Conservation (phyloP, 495 filamentous ascomycete genomes). For the Penicillium odoratum region DNA sequence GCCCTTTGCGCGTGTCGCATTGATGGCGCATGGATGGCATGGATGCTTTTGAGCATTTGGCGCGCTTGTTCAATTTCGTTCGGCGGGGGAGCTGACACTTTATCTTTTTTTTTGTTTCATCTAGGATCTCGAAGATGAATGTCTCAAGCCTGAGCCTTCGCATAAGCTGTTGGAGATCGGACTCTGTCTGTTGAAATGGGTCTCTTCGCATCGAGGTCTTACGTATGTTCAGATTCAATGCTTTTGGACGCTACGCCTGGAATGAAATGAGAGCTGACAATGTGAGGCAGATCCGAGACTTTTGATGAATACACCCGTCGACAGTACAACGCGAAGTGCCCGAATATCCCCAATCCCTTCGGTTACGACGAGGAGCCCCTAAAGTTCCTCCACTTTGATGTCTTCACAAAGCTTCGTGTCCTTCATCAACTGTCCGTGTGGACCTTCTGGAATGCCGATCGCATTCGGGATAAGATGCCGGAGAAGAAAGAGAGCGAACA, state of each 20-base stretch:
- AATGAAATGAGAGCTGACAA: slow-evolving; percentile 2
- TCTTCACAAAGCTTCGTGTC: slow-evolving; percentile 83
- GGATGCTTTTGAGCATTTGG: neutral
- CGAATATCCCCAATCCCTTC: slow-evolving; percentile 76
- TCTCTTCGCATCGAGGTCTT: slow-evolving; percentile 89
- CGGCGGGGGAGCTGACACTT: neutral
- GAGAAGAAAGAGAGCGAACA: slow-evolving; percentile 81
- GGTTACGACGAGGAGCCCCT: slow-evolving; percentile 71
- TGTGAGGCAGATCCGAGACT: slow-evolving; percentile 64
- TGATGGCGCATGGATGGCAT: slow-evolving; percentile 9
- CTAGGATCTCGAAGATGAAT: slow-evolving; percentile 88
- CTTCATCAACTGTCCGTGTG: slow-evolving; percentile 89
- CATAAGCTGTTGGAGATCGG: slow-evolving; percentile 76
- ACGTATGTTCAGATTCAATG: slow-evolving; percentile 64
- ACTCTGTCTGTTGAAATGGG: slow-evolving; percentile 84
- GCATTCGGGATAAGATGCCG: slow-evolving; percentile 82
- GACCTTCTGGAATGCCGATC: slow-evolving; percentile 82
- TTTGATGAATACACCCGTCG: slow-evolving; percentile 94
- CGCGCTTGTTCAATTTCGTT: neutral
- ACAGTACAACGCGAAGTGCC: slow-evolving; percentile 83
- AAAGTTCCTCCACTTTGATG: slow-evolving; percentile 78
- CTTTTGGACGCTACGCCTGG: neutral
- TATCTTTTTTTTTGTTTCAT: neutral
- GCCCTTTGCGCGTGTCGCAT: slow-evolving; percentile 5
- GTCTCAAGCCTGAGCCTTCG: slow-evolving; percentile 72